A percentile compares a stretch with the other conserved stretches of the same genome.
These are phyloP conservation scores for Thelephora terrestris DNA, from an alignment of 1,284 basidiomycete genomes.

Conservation along the genomic window DNA sequence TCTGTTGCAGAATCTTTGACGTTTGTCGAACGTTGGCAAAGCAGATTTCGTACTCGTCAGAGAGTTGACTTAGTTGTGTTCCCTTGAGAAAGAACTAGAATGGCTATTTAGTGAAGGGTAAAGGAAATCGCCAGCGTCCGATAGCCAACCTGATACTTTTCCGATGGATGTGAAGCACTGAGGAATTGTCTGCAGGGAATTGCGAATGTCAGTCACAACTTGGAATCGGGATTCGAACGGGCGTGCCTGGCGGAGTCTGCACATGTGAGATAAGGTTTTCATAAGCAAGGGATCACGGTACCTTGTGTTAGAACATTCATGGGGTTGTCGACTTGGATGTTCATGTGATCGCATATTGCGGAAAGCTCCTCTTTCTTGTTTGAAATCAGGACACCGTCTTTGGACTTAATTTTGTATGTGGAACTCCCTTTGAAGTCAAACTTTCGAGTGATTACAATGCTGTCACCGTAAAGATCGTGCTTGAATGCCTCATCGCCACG, in stretches of 20 bases:
- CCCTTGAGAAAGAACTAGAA: conserved; percentile 87
- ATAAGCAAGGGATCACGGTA: conserved; percentile 15
- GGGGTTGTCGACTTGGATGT: conserved; percentile 95
- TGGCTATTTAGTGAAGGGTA: background rate
- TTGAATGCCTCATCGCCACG: conserved; percentile 84
- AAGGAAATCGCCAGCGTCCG: background rate
- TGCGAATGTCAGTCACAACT: conserved; percentile 24
- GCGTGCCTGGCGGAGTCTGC: conserved; percentile 31
- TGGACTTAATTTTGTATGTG: conserved; percentile 78
- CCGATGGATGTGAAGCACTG: conserved; percentile 70
- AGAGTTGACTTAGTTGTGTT: conserved; percentile 84
- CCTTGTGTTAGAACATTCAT: conserved; percentile 93
- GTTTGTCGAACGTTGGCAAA: conserved; percentile 64
- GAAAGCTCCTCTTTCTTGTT: conserved; percentile 82
- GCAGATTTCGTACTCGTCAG: conserved; percentile 77
- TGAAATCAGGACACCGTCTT: conserved; percentile 57
- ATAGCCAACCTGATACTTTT: conserved; percentile 76
- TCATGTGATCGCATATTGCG: conserved; percentile 87
- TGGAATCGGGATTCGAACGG: background rate
- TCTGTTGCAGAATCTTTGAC: conserved; percentile 50
- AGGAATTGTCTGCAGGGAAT: conserved; percentile 69
- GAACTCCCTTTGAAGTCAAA: conserved; percentile 72
- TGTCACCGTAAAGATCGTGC: conserved; percentile 73
- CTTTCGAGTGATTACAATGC: conserved; percentile 77
- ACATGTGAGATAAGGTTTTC: background rate